phyloP scores from a whole-genome alignment of 2,329 filamentous ascomycete genomes.

The Rhynchosporium graminicola region DNA sequence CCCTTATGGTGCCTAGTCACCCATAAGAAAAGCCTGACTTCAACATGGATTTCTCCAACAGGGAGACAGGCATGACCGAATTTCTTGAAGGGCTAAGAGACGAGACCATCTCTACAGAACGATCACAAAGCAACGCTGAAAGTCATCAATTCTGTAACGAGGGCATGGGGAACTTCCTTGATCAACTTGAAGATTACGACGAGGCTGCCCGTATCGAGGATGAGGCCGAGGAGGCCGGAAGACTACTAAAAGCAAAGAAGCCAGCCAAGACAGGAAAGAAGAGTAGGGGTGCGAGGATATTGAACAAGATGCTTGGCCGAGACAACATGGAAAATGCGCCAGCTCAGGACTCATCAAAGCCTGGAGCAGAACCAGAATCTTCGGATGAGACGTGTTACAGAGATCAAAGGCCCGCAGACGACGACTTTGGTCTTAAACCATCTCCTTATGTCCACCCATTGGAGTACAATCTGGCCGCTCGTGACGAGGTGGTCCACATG shows the following conservation, averaged over 20 bases:
- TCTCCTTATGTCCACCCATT: constrained; percentile 19
- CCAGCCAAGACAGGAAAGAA: constrained; percentile 2
- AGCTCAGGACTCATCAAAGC: not conserved
- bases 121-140: not conserved
- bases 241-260: not conserved
- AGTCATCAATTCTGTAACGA: not conserved
- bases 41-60: not conserved
- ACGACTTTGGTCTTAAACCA: not conserved
- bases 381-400: not conserved
- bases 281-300: not conserved
- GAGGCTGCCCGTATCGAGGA: not conserved
- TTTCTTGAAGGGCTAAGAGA: not conserved
- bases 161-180: constrained; percentile 4
- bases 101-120: not conserved
- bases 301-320: constrained; percentile 2
- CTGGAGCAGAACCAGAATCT: not conserved
- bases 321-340: not conserved
- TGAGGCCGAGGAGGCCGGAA: not conserved
- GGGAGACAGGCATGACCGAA: too few relatives aligned
- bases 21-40: not conserved
- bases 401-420: not conserved
- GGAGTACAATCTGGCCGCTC: constrained; percentile 18
- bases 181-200: not conserved
- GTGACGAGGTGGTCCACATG: constrained; percentile 16
- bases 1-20: not conserved